These are phyloP conservation scores for Inga leiocalycina DNA, from an alignment of 306 rosid species.

Conservation along the genomic window DNA sequence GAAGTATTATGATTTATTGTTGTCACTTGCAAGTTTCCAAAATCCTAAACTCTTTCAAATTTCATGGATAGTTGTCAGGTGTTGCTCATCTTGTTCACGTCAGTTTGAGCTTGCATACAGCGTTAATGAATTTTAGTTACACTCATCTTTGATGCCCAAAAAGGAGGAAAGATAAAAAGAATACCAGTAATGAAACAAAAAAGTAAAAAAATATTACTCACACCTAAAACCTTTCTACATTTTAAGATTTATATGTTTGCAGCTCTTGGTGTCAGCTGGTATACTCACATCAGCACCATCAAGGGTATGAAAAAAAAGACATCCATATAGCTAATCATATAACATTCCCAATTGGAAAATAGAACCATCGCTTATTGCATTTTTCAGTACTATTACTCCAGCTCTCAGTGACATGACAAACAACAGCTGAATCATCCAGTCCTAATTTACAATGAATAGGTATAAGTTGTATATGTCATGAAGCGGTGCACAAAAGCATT, in stretches of 20 bases:
- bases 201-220: not conserved
- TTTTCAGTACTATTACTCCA: slow-evolving; percentile 2
- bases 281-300: not conserved
- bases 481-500: not conserved
- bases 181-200: not conserved
- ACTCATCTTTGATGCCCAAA: too few species aligned
- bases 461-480: not conserved
- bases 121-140: too few species aligned
- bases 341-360: slow-evolving; percentile 9
- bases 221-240: not conserved
- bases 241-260: not conserved
- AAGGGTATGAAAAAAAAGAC: not conserved
- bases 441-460: slow-evolving; percentile 7
- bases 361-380: not conserved
- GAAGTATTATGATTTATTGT: too few species aligned
- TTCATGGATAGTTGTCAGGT: too few species aligned
- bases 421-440: slow-evolving; percentile 1
- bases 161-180: not conserved
- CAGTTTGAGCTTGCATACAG: too few species aligned
- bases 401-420: slow-evolving; percentile 9
- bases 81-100: too few species aligned
- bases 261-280: not conserved
- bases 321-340: not conserved
- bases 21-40: too few species aligned
- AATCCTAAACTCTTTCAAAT: too few species aligned